Percentiles rank a stretch among this genome's conserved stretches.
These are phyloP conservation scores for Cryptococcus sp. DNA, from an alignment of 1,284 basidiomycete genomes.

Conservation along the genomic window DNA sequence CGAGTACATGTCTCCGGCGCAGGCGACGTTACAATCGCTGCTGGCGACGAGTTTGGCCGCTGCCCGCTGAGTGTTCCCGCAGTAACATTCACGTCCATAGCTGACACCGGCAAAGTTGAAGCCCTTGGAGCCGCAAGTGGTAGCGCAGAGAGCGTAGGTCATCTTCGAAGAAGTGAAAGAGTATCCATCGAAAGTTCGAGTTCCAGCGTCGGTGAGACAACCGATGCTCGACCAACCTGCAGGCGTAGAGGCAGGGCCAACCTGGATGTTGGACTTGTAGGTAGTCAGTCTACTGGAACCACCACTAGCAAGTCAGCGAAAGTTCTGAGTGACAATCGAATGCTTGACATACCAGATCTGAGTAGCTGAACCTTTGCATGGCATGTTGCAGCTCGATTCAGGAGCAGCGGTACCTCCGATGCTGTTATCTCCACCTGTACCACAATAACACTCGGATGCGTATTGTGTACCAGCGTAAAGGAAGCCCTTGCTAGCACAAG, in stretches of 20 bases:
- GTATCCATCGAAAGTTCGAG: conserved; percentile 10
- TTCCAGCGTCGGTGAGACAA: conserved; percentile 13
- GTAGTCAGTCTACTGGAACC: conserved; percentile 7
- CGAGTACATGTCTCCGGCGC: conserved; percentile 15
- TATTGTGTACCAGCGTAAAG: conserved; percentile 31
- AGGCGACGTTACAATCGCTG: conserved; percentile 8
- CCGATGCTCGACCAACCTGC: conserved; percentile 16
- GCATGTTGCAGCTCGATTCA: conserved; percentile 14
- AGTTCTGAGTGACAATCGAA: not conserved
- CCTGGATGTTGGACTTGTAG: conserved; percentile 1
- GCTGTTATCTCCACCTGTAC: conserved; percentile 8
- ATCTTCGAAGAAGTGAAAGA: conserved; percentile 7
- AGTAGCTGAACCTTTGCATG: conserved; percentile 19
- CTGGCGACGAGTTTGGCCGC: not conserved
- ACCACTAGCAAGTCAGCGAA: conserved; percentile 4
- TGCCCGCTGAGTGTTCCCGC: conserved; percentile 3
- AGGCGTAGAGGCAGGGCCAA: conserved; percentile 3
- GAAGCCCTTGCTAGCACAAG: conserved; percentile 22
- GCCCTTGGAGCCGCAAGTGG: conserved; percentile 11
- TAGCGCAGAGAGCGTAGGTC: conserved; percentile 12
- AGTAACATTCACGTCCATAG: conserved; percentile 7
- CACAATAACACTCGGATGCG: conserved; percentile 36
- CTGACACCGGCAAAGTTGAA: conserved; percentile 15
- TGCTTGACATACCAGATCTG: not conserved
- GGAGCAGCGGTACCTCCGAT: conserved; percentile 12